A percentile compares a stretch with the other conserved stretches of the same genome.
These are phyloP conservation scores for Coemansia sp. DNA, from an alignment of 192 early-diverging fungal species.

Conservation along the genomic window DNA sequence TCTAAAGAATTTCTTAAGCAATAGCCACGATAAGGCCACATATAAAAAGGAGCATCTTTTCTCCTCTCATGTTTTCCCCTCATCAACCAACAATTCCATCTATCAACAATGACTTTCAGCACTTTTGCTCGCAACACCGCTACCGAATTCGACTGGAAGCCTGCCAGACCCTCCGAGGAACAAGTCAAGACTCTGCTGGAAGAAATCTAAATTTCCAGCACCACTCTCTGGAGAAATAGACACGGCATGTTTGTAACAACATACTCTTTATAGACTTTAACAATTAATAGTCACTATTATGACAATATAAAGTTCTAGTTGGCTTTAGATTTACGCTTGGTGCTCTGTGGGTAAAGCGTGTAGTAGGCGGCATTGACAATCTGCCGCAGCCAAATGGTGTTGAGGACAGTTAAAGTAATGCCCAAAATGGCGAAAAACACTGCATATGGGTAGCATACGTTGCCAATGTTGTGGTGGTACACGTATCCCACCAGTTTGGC, in stretches of 20 bases:
- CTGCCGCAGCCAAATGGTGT: constrained; percentile 45
- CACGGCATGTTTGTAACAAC: not conserved
- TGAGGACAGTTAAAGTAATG: constrained; percentile 31
- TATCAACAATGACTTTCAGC: not conserved
- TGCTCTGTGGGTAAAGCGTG: constrained; percentile 13
- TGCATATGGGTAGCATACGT: constrained; percentile 34
- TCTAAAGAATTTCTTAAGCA: not conserved
- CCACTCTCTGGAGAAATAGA: not conserved
- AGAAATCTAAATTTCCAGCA: not conserved
- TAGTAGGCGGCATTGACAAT: constrained; percentile 34
- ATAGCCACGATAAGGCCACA: not conserved
- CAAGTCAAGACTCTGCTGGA: constrained; percentile 16
- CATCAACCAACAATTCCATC: not conserved
- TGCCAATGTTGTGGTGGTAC: constrained; percentile 11
- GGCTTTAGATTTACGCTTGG: not conserved
- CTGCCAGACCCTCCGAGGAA: constrained; percentile 11
- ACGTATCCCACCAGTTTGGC: constrained; percentile 7
- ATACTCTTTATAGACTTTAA: not conserved
- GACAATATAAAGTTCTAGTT: not conserved
- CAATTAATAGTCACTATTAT: too few relatives aligned
- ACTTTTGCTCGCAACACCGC: not conserved
- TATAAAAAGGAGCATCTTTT: not conserved
- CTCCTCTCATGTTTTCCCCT: not conserved
- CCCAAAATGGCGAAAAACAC: constrained; percentile 39
- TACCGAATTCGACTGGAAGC: constrained; percentile 6